Conservation (phyloP, 2,329 filamentous ascomycete species). For the Cryphonectria nitschkei region DNA sequence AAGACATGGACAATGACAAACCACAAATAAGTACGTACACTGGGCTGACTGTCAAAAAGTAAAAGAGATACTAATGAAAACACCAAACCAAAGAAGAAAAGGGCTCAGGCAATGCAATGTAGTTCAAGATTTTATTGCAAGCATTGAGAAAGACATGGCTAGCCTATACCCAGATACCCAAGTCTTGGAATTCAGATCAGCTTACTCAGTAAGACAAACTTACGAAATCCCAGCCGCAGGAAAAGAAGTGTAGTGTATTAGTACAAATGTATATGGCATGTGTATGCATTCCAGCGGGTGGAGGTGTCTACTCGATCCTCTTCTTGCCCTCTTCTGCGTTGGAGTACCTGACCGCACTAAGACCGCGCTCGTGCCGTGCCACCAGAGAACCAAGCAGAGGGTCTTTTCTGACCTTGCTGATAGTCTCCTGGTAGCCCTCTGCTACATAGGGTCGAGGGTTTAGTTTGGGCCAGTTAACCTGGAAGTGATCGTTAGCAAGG, state of each 20-base stretch:
- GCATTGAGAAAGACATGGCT: neutral
- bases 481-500: constrained; percentile 30
- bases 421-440: constrained; percentile 87
- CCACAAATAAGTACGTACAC: neutral
- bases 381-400: constrained; percentile 78
- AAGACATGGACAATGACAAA: neutral
- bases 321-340: constrained; percentile 98
- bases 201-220: neutral
- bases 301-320: constrained; percentile 74
- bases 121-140: neutral
- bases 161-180: neutral
- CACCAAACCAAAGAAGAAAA: neutral
- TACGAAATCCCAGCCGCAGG: neutral
- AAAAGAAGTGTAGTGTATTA: neutral
- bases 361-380: constrained; percentile 75
- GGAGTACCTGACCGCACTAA: constrained; percentile 79
- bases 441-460: constrained; percentile 84
- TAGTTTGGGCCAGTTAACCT: constrained; percentile 99
- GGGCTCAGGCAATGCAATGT: neutral
- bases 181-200: neutral
- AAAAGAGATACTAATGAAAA: too few relatives aligned
- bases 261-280: neutral
- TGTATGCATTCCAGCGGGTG: neutral
- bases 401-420: constrained; percentile 81
- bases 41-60: too few relatives aligned